Base-by-base conservation (phyloP, 2,329 filamentous ascomycete genomes). In the Fusarium denticulatum region DNA sequence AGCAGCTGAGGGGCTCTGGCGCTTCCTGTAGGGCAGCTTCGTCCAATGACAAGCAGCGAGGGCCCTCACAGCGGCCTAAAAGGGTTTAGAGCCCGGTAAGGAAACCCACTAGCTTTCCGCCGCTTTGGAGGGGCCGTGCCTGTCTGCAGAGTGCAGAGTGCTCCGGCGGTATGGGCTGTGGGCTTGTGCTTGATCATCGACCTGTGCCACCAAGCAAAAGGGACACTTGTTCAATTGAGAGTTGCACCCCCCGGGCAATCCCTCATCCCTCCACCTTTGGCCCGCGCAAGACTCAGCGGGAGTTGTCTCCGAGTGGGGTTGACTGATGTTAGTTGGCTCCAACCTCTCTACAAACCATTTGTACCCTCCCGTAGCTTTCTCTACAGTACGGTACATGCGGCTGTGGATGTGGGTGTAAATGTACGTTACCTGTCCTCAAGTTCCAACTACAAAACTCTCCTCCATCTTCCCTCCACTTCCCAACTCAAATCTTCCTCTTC, bases 211-310 rank as follows among this genome's bases (percentile, higher is more conserved):
- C 61, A 71, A 55, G 56, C 62, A 74, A 82, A 83, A 78, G 81
- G 82, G 82, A 84, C 82, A 84, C 82, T 83, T 84, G 82, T 84
- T 83, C 82, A 83, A 81, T 83, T 83, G 79, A 79, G 67, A 58
- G 67, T 46, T 69, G 65, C 64, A 47, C 60, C 64, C 49, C 47
- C 69, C 66, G 46, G 40, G 57, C 57, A 32, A 22, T 49, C 46
- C 69, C 45, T 32, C 55, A 20, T 37, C 46, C 64, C 69, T 58
- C 65, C 70, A 60, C 67, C 61, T 64, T 52, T 52, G 42, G 26
- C 67, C 56, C 60, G 39, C 60, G 24, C 43, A 56, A 59, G 49
- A 53, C 67, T 46, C 49, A 45, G 61, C 60, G 61, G 67, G 75
- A 76, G 75, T 73, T 73, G 76, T 72, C 67, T 72, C 71, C 71